Evolutionary conservation across 495 filamentous ascomycete species (phyloP), one percentile per base, ranked within the genome.

Genomic region (Xylaria curta): DNA sequence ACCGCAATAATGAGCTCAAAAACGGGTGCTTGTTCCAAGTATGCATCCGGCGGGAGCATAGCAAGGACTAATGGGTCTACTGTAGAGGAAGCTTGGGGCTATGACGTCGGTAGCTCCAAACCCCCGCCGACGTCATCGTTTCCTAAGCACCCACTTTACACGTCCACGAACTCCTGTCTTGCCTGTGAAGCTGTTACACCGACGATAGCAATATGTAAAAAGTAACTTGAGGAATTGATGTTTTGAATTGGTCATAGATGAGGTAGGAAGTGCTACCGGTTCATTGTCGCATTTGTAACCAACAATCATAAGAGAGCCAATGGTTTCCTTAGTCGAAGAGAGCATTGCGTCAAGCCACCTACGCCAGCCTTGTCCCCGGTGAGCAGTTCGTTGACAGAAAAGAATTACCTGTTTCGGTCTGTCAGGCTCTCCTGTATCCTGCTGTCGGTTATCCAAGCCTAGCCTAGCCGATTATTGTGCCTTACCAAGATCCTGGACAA

Each of bases 111-210:
- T 17, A 33, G 65, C 21, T 66, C 3, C 17, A 24, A 28, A 42
- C 40, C 68, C 56, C 67, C 68, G 44, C 68, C 68, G 59, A 70
- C 68, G 68, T 70, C 68, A 70, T 58, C 40, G 36, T 47, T 51
- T 53, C 60, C 42, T 21, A 19, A 54, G 58, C 60, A 49, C 17
- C 44, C 58, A 42, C 68, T 38, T 38, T 38, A 24, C 40, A 24
- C 59, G 40, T 60, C 66, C n/a, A 26, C 2, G 40, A 46, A 38
- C 38, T 7, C 0, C 13, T n/a, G n/a, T n/a, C n/a, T n/a, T n/a
- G n/a, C n/a, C n/a, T 51, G 19, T 28, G 19, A 49, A 46, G 15
- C 24, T 21, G 60, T 63, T 63, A 63, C 60, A 44, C 59, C n/a
- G 31, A 60, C 33, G 33, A 33, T 21, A 60, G 21, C 31, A 13